A percentile compares a stretch with the other conserved stretches of the same genome.
phyloP scores from a whole-genome alignment of 257 asterid species.

The Solanum sitiens region DNA sequence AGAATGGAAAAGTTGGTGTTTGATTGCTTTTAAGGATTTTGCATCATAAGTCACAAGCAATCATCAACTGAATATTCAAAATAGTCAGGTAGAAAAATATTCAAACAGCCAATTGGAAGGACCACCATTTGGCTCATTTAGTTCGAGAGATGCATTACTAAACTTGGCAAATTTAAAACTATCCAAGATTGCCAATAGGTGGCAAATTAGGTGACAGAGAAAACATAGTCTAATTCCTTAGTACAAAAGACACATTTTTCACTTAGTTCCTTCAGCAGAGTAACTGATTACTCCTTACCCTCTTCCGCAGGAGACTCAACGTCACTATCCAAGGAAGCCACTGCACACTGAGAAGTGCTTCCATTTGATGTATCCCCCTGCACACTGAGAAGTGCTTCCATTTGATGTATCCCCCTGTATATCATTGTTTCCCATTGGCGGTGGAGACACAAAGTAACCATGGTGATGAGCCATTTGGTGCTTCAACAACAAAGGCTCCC shows the following conservation, averaged over 20 bases:
- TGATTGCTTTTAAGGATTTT: background rate
- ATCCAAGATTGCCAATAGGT: background rate
- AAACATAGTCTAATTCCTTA: background rate
- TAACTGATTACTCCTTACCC: slow-evolving; percentile 33
- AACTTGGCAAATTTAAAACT: background rate
- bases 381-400: slow-evolving; percentile 34
- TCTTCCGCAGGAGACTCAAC: slow-evolving; percentile 29
- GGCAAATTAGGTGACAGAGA: background rate
- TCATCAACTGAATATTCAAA: background rate
- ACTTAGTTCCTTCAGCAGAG: background rate
- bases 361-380: slow-evolving; percentile 32
- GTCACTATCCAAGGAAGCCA: slow-evolving; percentile 12
- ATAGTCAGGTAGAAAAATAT: background rate
- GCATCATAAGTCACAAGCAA: background rate
- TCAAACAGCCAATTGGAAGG: background rate
- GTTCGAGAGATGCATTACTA: background rate
- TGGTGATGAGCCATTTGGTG: slow-evolving; percentile 42
- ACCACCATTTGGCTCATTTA: background rate
- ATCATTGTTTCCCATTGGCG: slow-evolving; percentile 28
- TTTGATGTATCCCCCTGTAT: slow-evolving; percentile 29
- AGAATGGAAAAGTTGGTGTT: background rate
- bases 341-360: slow-evolving; percentile 33
- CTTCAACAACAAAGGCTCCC: slow-evolving; percentile 39
- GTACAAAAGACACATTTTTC: background rate
- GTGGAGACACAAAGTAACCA: slow-evolving; percentile 32